These are phyloP conservation scores for Biancaea sappan DNA, from an alignment of 306 rosid species.

Conservation along the genomic window DNA sequence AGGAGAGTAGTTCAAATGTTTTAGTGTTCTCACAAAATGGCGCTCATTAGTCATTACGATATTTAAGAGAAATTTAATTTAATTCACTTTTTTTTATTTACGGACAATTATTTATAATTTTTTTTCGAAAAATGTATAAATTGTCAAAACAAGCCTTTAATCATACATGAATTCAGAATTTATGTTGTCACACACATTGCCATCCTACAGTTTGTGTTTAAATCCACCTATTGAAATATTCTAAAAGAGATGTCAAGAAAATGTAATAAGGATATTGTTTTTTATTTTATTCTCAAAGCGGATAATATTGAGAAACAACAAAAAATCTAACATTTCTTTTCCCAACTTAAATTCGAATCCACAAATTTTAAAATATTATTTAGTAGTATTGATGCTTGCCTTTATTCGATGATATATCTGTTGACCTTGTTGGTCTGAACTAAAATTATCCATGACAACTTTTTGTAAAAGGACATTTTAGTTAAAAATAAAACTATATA, in stretches of 20 bases:
- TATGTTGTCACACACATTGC: neutral
- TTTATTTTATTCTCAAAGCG: no score
- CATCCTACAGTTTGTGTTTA: neutral
- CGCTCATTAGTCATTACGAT: no score
- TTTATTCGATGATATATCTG: neutral
- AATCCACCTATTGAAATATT: neutral
- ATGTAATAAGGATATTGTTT: neutral
- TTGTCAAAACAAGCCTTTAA: neutral
- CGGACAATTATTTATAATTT: no score
- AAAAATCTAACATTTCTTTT: neutral
- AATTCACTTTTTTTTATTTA: no score
- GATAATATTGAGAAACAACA: neutral
- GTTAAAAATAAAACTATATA: neutral
- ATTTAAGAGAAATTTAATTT: no score
- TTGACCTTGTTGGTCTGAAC: no score
- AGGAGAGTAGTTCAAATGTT: neutral
- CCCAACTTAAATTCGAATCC: neutral
- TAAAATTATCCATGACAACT: neutral
- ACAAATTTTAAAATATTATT: neutral
- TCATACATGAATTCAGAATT: neutral
- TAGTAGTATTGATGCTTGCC: neutral
- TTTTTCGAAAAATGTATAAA: no score
- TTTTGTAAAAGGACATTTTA: no score
- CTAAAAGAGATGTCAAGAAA: neutral
- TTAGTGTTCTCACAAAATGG: neutral